Conservation (phyloP, 1,139 yeast genomes). For the Saccharomyces hybrid region DNA sequence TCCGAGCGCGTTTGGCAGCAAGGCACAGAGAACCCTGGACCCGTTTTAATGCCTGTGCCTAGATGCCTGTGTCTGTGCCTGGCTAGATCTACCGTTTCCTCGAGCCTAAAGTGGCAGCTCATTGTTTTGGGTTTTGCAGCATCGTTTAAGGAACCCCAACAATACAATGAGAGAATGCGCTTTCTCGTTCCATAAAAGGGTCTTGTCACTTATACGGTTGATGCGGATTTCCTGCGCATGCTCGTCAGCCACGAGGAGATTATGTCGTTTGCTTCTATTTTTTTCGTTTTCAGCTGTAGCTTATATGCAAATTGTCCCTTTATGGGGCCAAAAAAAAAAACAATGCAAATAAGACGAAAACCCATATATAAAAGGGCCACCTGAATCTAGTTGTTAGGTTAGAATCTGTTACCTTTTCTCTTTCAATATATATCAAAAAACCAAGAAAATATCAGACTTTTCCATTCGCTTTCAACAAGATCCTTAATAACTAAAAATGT, state of each 20-base stretch:
- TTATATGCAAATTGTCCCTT: neutral
- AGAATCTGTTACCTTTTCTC: neutral
- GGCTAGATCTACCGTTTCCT: neutral
- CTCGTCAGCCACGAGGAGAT: neutral
- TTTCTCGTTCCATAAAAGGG: neutral
- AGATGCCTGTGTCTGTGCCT: neutral
- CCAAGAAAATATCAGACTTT: neutral
- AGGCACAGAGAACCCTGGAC: neutral
- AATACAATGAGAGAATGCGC: neutral
- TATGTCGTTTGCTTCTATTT: neutral
- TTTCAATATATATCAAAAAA: neutral
- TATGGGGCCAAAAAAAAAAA: neutral
- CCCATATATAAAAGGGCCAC: neutral
- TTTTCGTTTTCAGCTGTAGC: neutral
- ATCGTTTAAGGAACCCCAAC: neutral
- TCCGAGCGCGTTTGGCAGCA: neutral
- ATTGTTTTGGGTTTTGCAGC: neutral
- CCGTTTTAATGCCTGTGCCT: neutral
- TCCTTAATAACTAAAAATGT: neutral
- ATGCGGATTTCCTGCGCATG: neutral
- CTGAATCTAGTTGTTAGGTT: neutral
- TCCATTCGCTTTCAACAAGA: constrained; percentile 3
- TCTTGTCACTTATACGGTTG: neutral
- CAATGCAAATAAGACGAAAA: neutral
- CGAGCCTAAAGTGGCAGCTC: neutral